These are phyloP conservation scores for Serendipita vermifera DNA, from an alignment of 768 basidiomycete genomes.

Conservation along the genomic window DNA sequence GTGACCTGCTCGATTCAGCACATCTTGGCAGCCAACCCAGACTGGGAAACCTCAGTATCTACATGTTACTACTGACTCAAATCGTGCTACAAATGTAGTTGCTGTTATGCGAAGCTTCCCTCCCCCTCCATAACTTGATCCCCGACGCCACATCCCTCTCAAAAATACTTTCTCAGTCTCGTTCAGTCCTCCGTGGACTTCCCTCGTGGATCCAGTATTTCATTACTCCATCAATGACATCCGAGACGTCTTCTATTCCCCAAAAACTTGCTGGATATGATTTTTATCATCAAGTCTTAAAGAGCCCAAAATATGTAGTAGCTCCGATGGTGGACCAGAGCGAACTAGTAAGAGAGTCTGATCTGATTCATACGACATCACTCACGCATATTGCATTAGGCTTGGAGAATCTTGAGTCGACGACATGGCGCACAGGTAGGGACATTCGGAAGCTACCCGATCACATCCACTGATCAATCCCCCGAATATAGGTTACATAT, in stretches of 20 bases:
- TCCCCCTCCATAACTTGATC: too few species aligned
- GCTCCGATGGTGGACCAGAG: slow-evolving; percentile 99
- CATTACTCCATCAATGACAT: background rate
- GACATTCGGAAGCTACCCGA: slow-evolving; percentile 10
- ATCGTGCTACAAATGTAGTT: too few species aligned
- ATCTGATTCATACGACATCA: slow-evolving; percentile 1
- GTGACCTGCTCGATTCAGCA: too few species aligned
- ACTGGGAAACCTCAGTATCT: too few species aligned
- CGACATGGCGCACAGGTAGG: slow-evolving; percentile 68
- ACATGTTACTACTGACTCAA: too few species aligned
- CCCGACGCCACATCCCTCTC: too few species aligned
- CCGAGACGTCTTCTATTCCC: slow-evolving; percentile 5
- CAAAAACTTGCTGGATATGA: slow-evolving; percentile 63
- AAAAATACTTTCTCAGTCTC: background rate
- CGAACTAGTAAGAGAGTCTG: slow-evolving; percentile 57
- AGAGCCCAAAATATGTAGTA: slow-evolving; percentile 78
- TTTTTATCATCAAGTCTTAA: slow-evolving; percentile 65
- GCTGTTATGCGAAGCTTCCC: too few species aligned
- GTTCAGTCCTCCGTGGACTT: background rate
- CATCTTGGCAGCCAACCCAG: too few species aligned
- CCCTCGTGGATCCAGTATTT: background rate
- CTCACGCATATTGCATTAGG: slow-evolving; percentile 32
- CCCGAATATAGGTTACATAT: slow-evolving; percentile 55
- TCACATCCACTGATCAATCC: slow-evolving; percentile 10
- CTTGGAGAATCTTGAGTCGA: slow-evolving; percentile 77